Base-by-base conservation (phyloP, 2,329 filamentous ascomycete species). In the Aspergillus sp. region DNA sequence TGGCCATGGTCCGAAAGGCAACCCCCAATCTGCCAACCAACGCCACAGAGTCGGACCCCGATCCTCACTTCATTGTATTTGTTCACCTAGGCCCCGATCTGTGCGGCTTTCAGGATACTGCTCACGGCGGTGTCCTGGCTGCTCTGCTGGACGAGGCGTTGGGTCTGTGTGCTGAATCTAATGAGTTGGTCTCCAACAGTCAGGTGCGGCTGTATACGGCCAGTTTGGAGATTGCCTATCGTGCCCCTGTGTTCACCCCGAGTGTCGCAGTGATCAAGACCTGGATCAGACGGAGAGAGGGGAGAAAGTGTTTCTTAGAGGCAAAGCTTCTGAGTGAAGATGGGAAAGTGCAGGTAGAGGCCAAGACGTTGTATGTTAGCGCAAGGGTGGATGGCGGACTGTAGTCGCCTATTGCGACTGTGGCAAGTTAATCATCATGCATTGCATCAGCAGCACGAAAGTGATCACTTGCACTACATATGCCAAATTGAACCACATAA, bases 221-320 rank as follows among this genome's bases (percentile, higher is more conserved):
- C 10, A 26, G 26, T n/a, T 30, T 59, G 3, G 45, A 52, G 36
- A 44, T 56, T 22, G 20, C 41, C 2, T 59, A 50, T 45, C 54
- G 51, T 16, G 32, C 50, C 8, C 51, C 53, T 19, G 55, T 59
- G 20, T 14, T 30, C 2, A 55, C 45, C 2, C 57, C 57, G 16
- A 44, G 55, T 16, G 43, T 52, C 6, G 32, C 50, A 10, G 13
- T 55, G 30, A 49, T 57, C 30, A 55, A 57, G 40, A 53, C 49
- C 1, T 59, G 57, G 57, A 26, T 59, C 9, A 52, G 33, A 16
- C 32, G 16, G 47, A 53, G 26, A 30, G 52, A 57, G 24, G 55
- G 52, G 11, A 55, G 57, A 20, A 59, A 59, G 40, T 57, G 55
- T 52, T 57, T 59, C 30, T 26, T 59, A 19, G 60, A 64, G 68